Evolutionary conservation across 2,329 filamentous ascomycete genomes (phyloP).

Genomic region (Monosporascus sp.): DNA sequence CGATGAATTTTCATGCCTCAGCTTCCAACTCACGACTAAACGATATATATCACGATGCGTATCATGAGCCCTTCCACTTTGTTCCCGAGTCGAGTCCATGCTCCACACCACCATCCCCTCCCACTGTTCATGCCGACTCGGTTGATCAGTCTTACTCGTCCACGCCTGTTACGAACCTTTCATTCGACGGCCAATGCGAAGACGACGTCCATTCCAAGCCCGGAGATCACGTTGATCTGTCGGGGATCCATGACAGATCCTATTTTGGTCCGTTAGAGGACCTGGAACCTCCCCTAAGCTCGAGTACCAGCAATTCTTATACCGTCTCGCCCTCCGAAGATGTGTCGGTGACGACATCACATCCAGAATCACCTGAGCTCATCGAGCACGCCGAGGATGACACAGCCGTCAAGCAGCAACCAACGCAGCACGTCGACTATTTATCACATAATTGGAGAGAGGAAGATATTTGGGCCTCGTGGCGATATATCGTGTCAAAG

Average conservation of each 20-base stretch:
- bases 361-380: slow-evolving; percentile 52
- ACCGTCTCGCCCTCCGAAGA: slow-evolving; percentile 50
- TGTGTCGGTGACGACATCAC: slow-evolving; percentile 43
- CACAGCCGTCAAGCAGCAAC: slow-evolving; percentile 65
- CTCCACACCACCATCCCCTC: slow-evolving; percentile 52
- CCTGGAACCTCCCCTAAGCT: slow-evolving; percentile 46
- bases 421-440: slow-evolving; percentile 90
- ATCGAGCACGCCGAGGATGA: slow-evolving; percentile 70
- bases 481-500: slow-evolving; percentile 85
- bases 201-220: slow-evolving; percentile 36
- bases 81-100: slow-evolving; percentile 43
- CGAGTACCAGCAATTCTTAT: slow-evolving; percentile 44
- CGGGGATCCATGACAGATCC: slow-evolving; percentile 40
- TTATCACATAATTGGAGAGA: slow-evolving; percentile 89
- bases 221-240: slow-evolving; percentile 42
- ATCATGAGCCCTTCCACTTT: slow-evolving; percentile 27
- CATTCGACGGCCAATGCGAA: slow-evolving; percentile 53
- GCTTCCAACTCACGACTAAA: slow-evolving; percentile 40
- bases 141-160: slow-evolving; percentile 55
- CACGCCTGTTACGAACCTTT: slow-evolving; percentile 59
- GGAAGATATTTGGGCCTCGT: slow-evolving; percentile 96
- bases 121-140: slow-evolving; percentile 44
- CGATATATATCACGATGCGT: slow-evolving; percentile 39
- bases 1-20: slow-evolving; percentile 37
- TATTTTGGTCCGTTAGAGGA: slow-evolving; percentile 43